A percentile compares a stretch with the other conserved stretches of the same genome.
These are phyloP conservation scores for Ophiosphaerella narmari DNA, from an alignment of 2,329 filamentous ascomycete genomes.

Conservation along the genomic window DNA sequence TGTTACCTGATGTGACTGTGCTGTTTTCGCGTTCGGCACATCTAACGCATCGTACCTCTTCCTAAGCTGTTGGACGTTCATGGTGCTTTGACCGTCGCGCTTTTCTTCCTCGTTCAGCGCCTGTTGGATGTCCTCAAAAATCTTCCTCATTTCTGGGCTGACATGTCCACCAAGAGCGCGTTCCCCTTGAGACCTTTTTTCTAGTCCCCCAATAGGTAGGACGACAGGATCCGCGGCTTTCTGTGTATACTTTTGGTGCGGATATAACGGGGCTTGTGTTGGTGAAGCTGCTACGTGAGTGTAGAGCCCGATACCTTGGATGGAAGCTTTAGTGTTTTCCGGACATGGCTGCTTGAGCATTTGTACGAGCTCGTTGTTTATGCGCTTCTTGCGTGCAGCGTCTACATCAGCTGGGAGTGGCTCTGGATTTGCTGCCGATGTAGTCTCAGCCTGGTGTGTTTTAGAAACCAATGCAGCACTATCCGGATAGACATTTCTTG, in stretches of 20 bases:
- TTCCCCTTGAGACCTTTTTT: not conserved
- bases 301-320: constrained; percentile 33
- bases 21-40: not conserved
- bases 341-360: constrained; percentile 8
- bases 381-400: constrained; percentile 14
- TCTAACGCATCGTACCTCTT: not conserved
- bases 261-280: not conserved
- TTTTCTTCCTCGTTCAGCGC: constrained; percentile 1
- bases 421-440: no score
- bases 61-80: not conserved
- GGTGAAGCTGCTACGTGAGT: constrained; percentile 24
- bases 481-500: no score
- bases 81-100: not conserved
- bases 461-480: no score
- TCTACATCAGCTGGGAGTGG: not conserved
- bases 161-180: not conserved
- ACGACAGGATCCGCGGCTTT: constrained; percentile 3
- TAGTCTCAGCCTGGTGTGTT: no score
- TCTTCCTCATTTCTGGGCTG: not conserved
- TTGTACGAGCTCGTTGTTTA: constrained; percentile 27
- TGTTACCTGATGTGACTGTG: no score
- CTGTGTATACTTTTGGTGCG: not conserved
- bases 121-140: not conserved
- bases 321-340: constrained; percentile 4
- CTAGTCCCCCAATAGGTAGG: not conserved